Base-by-base conservation (phyloP, 139 green algal genomes). In the Parachlorella kessleri region DNA sequence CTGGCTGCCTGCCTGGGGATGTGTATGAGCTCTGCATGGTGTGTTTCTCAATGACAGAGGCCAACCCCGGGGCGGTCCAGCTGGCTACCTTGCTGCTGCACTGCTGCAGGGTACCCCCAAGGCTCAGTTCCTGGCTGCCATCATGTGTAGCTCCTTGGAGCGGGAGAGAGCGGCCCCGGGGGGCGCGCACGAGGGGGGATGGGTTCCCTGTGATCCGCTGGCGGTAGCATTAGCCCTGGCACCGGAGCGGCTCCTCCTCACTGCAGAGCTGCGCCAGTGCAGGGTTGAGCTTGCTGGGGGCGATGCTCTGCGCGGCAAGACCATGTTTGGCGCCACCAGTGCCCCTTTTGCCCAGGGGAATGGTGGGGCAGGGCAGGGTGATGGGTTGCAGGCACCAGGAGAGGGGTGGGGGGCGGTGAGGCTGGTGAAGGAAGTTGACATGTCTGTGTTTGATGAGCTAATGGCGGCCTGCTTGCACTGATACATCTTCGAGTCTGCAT, bases 141-240 rank as follows among this genome's bases (percentile, higher is more conserved):
- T 68, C 24, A 79, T 83, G 78, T 36, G 64, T 14, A 82, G 78
- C n/a, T 67, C 66, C 48, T 59, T 72, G 39, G 75, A 54, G 4
- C 68, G 74, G 28, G 65, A 79, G 67, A 55, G 81, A 70, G 24
- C 28, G 9, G 55, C 66, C 33, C 21, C 59, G 7, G 55, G 39
- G 9, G 32, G 32, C 37, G 65, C 21, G 32, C 30, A n/a, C 7
- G 28, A 53, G 23, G 55, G 28, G 26, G 81, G 75, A 3, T 85
- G 81, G 81, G 71, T 82, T 2, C 66, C 75, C 7, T 85, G 81
- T 36, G 81, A 85, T 42, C 75, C 81, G 5, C 72, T 82, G 55
- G 81, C 81, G 24, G 41, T 81, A 14, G 75, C 71, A 32, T 33
- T 85, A 48, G 73, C 77, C 36, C 38, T 72, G 3, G 66, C 38